Evolutionary conservation across 2,329 filamentous ascomycete species (phyloP), one percentile per base, ranked within the genome.

Genomic region (Pleomassaria siparia): DNA sequence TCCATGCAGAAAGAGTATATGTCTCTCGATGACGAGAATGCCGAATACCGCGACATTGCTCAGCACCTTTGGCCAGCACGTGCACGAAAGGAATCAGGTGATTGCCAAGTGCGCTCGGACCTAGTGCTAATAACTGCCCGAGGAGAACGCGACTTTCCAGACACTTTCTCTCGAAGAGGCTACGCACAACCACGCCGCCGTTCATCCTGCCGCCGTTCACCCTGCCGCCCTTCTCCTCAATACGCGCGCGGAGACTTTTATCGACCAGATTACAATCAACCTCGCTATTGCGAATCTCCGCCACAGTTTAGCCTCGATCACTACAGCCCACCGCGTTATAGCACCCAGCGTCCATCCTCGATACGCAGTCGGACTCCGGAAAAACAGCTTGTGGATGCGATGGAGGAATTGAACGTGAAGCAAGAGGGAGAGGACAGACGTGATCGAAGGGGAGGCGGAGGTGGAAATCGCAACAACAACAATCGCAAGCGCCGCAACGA

Each of bases 371-470:
- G 20, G 37, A 26, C 15, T n/a, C 16, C 32, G 20, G 36, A 40
- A n/a, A 22, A 5, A 8, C 18, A 18, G 10, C 49, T 54, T 24
- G 52, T 56, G 16, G 30, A 55, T 47, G 45, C 41, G 36, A 68
- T 67, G 64, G 60, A 64, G 33, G 66, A 69, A 24, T 28, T 59
- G 15, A 63, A 66, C 18, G 46, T 58, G n/a, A 62, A 50, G 42
- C 44, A 44, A 13, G 61, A 67, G 22, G 64, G 59, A 30, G 62
- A 62, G 15, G 66, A 68, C 35, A 50, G 60, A 46, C 60, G 63
- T 40, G 59, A 62, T 28, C 53, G 60, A 26, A 36, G 55, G 15
- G 58, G 63, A 42, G 55, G 60, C n/a, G 40, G 46, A 8, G 35
- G 35, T 11, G 35, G 35, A 37, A 15, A 15, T 29, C 22, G 37